Evolutionary conservation across 768 basidiomycete genomes (phyloP).

Genomic region (Psilocybe cubensis): DNA sequence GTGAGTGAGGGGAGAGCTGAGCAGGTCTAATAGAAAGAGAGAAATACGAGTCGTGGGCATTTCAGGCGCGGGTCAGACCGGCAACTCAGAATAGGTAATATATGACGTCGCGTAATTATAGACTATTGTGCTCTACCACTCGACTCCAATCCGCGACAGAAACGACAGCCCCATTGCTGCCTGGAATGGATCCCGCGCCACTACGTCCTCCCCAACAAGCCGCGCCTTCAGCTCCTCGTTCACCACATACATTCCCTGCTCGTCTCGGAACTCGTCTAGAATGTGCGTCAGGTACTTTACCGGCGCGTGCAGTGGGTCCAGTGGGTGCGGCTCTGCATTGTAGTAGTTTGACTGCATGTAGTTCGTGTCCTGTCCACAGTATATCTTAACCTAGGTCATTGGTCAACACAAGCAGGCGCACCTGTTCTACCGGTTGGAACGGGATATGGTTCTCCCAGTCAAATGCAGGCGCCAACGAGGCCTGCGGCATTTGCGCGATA

Average conservation of each 20-base stretch:
- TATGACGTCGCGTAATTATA: conserved; percentile 19
- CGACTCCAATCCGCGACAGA: conserved; percentile 38
- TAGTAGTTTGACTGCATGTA: neutral
- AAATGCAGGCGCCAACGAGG: conserved; percentile 15
- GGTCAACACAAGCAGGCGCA: neutral
- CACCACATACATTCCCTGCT: conserved; percentile 23
- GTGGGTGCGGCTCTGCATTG: neutral
- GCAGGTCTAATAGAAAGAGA: conserved; percentile 2
- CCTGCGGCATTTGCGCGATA: neutral
- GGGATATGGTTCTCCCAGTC: conserved; percentile 13
- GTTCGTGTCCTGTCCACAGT: too few relatives aligned
- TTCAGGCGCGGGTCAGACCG: conserved; percentile 42
- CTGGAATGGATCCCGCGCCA: conserved; percentile 42
- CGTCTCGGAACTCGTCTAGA: conserved; percentile 2
- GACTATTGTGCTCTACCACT: conserved; percentile 13
- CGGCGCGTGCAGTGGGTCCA: neutral
- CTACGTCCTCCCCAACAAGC: conserved; percentile 38
- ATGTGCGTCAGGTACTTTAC: neutral
- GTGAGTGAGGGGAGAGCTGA: conserved; percentile 7
- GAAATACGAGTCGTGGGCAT: conserved; percentile 21
- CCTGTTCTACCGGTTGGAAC: neutral
- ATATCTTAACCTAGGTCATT: too few relatives aligned
- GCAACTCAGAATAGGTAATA: conserved; percentile 18
- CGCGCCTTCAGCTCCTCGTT: conserved; percentile 28
- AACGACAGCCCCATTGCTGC: conserved; percentile 53